These are phyloP conservation scores for Daldinia decipiens DNA, from an alignment of 495 filamentous ascomycete genomes.

Conservation along the genomic window DNA sequence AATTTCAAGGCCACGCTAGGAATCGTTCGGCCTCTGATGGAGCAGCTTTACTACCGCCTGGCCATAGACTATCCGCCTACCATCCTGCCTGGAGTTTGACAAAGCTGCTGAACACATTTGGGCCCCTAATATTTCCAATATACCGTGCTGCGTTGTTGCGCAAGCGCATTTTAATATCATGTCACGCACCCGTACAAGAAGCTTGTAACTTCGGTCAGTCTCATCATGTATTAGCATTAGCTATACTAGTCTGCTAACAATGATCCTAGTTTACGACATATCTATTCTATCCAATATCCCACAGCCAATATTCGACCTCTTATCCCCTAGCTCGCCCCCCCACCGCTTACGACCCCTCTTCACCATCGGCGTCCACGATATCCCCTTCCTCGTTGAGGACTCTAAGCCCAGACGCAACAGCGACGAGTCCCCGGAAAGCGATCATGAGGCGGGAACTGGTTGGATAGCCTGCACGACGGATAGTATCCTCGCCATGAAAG, in stretches of 20 bases:
- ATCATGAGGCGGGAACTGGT: constrained; percentile 66
- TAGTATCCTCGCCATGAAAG: constrained; percentile 85
- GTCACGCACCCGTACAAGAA: constrained; percentile 82
- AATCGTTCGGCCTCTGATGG: constrained; percentile 70
- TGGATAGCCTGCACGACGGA: constrained; percentile 98
- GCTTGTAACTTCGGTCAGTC: constrained; percentile 86
- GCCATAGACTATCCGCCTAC: constrained; percentile 76
- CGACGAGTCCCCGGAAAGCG: constrained; percentile 32
- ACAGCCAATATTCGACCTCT: constrained; percentile 68
- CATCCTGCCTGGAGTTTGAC: constrained; percentile 89
- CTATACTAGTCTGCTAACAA: constrained; percentile 17
- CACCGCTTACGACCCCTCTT: constrained; percentile 86
- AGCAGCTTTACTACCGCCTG: constrained; percentile 68
- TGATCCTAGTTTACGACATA: constrained; percentile 80
- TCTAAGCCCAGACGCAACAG: constrained; percentile 51
- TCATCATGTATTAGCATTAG: neutral
- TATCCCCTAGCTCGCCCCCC: constrained; percentile 67
- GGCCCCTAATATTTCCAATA: constrained; percentile 89
- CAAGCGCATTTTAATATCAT: constrained; percentile 86
- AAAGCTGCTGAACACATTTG: constrained; percentile 80
- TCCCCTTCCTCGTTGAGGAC: constrained; percentile 74
- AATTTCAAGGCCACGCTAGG: constrained; percentile 57
- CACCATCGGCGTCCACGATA: constrained; percentile 91
- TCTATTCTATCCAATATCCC: constrained; percentile 87
- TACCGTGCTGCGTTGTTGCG: constrained; percentile 88